Evolutionary conservation across 306 rosid species (phyloP), one percentile per base, ranked within the genome.

Genomic region (Dryas drummondii): DNA sequence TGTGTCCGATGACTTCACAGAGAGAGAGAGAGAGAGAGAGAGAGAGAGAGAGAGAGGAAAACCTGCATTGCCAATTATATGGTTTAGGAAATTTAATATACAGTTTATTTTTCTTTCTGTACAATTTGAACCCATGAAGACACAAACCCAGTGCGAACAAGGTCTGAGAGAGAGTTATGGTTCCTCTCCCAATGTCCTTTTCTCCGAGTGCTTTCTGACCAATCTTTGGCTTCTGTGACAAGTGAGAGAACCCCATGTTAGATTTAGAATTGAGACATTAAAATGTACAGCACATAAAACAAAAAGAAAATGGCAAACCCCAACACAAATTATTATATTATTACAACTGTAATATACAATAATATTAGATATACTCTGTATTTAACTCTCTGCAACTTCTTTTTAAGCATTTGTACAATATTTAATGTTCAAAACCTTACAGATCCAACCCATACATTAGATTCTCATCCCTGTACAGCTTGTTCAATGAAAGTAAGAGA

Each of bases 281-380:
- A 72, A 19, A 58, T 51, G 79, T 57, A 81, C 80, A 87, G 70
- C 69, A 64, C 63, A 79, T 83, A 82, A 82, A 89, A 91, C 93
- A 88, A 88, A 83, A 82, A 32, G 55, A 82, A 65, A 81, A 69
- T 80, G 72, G 73, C 56, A 70, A 16, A 66, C 13, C 50, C 67
- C 78, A 76, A 71, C 64, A 56, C 42, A n/a, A 9, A 64, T 63
- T 45, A 68, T 41, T 81, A 66, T 68, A 67, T 69, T 65, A 75
- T 14, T 61, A 41, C 47, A n/a, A 10, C 7, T 5, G 6, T 61
- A 60, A 60, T 60, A 64, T 64, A 64, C 50, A 15, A 63, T 32
- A 32, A 32, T 32, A 32, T 32, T 32, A 32, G 37, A 32, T 32
- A 63, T 63, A 48, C 68, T 41, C 41, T 73, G 56, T 63, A 78